These are phyloP conservation scores for Diversispora epigaea DNA, from an alignment of 192 early-diverging fungal species.

Conservation along the genomic window DNA sequence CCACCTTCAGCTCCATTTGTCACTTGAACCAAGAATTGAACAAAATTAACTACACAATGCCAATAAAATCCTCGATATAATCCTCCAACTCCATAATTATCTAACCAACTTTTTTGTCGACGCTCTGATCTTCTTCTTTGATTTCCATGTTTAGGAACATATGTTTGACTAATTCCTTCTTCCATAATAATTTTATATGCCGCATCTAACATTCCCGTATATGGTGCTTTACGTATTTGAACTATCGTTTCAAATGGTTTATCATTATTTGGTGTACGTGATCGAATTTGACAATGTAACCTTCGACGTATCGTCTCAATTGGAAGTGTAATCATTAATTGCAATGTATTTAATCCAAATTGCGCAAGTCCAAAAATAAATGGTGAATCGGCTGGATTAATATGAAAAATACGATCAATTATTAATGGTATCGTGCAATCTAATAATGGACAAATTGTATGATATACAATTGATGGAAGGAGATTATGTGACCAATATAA, in stretches of 20 bases:
- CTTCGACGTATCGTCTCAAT: constrained; percentile 85
- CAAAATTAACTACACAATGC: constrained; percentile 59
- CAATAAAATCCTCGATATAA: constrained; percentile 71
- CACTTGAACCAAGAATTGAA: constrained; percentile 60
- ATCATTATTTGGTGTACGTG: constrained; percentile 38
- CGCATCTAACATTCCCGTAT: constrained; percentile 69
- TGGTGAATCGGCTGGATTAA: constrained; percentile 63
- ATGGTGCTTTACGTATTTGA: constrained; percentile 65
- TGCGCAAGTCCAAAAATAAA: constrained; percentile 59
- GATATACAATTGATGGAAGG: constrained; percentile 77
- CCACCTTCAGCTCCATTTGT: constrained; percentile 57
- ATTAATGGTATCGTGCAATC: constrained; percentile 64
- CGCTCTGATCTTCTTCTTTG: constrained; percentile 22
- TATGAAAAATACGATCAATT: constrained; percentile 62
- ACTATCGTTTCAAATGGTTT: constrained; percentile 70
- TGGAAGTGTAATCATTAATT: constrained; percentile 76
- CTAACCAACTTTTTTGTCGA: constrained; percentile 38
- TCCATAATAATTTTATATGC: constrained; percentile 69
- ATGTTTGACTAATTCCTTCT: constrained; percentile 59
- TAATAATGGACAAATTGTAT: constrained; percentile 72
- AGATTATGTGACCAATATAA: constrained; percentile 75
- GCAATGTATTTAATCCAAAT: constrained; percentile 67
- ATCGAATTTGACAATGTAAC: constrained; percentile 78
- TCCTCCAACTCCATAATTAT: constrained; percentile 60
- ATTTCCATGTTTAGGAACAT: constrained; percentile 33